Percentiles rank a stretch among this genome's conserved stretches.
Conservation (phyloP, 2,329 filamentous ascomycete species). For the Trichophyton rubrum region DNA sequence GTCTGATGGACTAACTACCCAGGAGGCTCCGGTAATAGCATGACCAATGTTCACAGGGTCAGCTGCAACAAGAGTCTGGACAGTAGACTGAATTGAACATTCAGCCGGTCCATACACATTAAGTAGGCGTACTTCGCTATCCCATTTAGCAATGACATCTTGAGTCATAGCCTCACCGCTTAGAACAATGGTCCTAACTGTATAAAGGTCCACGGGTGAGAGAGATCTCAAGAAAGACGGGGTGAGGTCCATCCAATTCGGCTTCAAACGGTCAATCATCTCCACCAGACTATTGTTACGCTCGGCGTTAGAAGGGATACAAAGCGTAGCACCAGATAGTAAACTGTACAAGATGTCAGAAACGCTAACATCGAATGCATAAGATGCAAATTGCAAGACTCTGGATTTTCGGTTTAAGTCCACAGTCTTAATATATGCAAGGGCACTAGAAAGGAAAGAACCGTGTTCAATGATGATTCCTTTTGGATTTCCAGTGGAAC, state of each 20-base stretch:
- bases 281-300: slow-evolving; percentile 25
- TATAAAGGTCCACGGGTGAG: slow-evolving; percentile 25
- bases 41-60: slow-evolving; percentile 12
- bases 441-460: slow-evolving; percentile 19
- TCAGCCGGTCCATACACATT: slow-evolving; percentile 23
- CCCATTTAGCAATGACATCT: slow-evolving; percentile 18
- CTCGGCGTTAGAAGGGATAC: slow-evolving; percentile 32
- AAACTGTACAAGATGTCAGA: slow-evolving; percentile 59
- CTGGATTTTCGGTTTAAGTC: slow-evolving; percentile 32
- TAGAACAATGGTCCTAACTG: slow-evolving; percentile 25
- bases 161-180: slow-evolving; percentile 18
- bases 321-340: slow-evolving; percentile 30
- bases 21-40: slow-evolving; percentile 10
- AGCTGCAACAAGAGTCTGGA: background rate
- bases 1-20: slow-evolving; percentile 18
- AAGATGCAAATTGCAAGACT: slow-evolving; percentile 70
- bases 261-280: background rate
- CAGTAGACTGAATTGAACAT: slow-evolving; percentile 6
- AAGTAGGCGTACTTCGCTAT: slow-evolving; percentile 23
- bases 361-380: slow-evolving; percentile 79
- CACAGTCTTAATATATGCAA: slow-evolving; percentile 36
- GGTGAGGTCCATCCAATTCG: slow-evolving; percentile 43
- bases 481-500: slow-evolving; percentile 42
- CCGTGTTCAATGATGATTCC: slow-evolving; percentile 50
- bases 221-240: slow-evolving; percentile 39